phyloP scores from a whole-genome alignment of 1,284 basidiomycete species.

The Leucoagaricus sp. region DNA sequence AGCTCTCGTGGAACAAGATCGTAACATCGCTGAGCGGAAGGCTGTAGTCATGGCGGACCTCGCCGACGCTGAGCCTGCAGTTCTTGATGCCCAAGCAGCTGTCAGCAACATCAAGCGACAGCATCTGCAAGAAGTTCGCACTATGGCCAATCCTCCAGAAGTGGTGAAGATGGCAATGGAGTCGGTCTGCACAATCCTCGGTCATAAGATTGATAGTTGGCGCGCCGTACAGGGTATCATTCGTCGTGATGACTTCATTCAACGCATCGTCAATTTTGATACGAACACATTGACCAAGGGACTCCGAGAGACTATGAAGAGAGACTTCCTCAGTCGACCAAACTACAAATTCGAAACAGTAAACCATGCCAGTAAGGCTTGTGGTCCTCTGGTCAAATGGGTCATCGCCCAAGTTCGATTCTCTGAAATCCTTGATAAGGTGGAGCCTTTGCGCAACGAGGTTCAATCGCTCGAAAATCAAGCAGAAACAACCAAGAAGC shows the following conservation, averaged over 20 bases:
- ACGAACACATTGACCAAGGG: conserved; percentile 87
- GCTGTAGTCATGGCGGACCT: conserved; percentile 93
- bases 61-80: conserved; percentile 97
- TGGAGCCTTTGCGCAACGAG: conserved; percentile 95
- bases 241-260: conserved; percentile 97
- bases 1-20: conserved; percentile 89
- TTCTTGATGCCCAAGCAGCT: conserved; percentile 91
- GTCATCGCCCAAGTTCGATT: conserved; percentile 96
- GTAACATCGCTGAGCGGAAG: conserved; percentile 85
- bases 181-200: conserved; percentile 96
- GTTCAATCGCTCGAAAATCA: conserved; percentile 92
- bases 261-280: conserved; percentile 96
- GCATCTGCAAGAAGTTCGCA: conserved; percentile 95
- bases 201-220: conserved; percentile 97
- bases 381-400: conserved; percentile 98
- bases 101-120: conserved; percentile 98
- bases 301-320: conserved; percentile 91
- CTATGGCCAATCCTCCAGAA: conserved; percentile 98
- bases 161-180: conserved; percentile 99
- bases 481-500: conserved; percentile 91
- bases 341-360: conserved; percentile 96
- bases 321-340: conserved; percentile 89
- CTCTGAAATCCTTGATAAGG: conserved; percentile 97
- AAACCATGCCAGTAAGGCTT: conserved; percentile 94
- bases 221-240: conserved; percentile 96